Conservation (phyloP, 768 basidiomycete genomes). For the Melanogaster broomeanus region DNA sequence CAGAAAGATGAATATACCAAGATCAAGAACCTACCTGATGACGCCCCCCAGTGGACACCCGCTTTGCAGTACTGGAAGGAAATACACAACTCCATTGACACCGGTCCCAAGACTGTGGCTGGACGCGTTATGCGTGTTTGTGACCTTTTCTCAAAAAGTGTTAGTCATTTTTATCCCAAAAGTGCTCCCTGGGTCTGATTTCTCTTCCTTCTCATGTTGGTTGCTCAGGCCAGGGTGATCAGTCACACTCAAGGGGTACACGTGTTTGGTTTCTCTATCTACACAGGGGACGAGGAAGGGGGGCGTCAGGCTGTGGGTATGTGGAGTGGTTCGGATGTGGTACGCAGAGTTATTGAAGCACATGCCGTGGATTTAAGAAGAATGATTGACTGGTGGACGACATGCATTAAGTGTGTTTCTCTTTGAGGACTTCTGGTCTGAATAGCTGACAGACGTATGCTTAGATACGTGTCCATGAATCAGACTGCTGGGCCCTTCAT, state of each 20-base stretch:
- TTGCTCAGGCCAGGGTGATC: background rate
- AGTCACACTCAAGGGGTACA: background rate
- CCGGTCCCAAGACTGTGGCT: background rate
- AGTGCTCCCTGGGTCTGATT: background rate
- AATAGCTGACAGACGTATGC: background rate
- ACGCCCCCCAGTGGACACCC: background rate
- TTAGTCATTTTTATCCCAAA: background rate
- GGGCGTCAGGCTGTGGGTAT: background rate
- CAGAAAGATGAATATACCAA: background rate
- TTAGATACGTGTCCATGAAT: background rate
- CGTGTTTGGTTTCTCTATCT: background rate
- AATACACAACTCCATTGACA: background rate
- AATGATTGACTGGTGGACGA: background rate
- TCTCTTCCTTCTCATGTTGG: background rate
- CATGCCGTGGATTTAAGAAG: background rate
- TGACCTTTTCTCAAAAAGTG: background rate
- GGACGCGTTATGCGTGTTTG: background rate
- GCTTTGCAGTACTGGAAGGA: background rate
- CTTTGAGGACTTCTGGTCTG: background rate
- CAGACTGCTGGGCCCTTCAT: background rate
- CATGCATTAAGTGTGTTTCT: background rate
- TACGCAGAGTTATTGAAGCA: background rate
- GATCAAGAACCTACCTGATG: background rate
- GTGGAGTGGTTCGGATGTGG: background rate
- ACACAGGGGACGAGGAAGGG: background rate